Conservation (phyloP, 331 rosid genomes). For the Quercus phellos region DNA sequence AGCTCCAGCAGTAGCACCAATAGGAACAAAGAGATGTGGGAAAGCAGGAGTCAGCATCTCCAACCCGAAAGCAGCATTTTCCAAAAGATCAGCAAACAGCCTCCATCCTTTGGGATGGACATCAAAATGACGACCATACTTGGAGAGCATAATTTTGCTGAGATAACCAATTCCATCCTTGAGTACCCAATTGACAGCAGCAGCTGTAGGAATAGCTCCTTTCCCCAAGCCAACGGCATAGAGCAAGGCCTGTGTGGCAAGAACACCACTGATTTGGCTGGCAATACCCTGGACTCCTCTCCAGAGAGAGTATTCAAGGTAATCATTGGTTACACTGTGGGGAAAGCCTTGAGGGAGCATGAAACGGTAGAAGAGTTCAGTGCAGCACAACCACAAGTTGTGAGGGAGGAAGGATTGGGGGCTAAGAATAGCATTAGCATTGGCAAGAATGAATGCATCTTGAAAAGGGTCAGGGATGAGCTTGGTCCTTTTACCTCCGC, state of each 20-base stretch:
- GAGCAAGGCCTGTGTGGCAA: constrained; percentile 90
- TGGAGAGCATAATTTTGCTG: constrained; percentile 78
- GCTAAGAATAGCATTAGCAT: constrained; percentile 24
- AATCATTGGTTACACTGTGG: constrained; percentile 72
- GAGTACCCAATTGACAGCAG: constrained; percentile 91
- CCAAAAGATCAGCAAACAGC: constrained; percentile 84
- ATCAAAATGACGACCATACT: constrained; percentile 88
- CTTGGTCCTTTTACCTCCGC: constrained; percentile 68
- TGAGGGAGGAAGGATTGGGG: constrained; percentile 10
- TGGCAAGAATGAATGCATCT: constrained; percentile 44
- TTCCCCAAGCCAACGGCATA: constrained; percentile 92
- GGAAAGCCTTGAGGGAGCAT: constrained; percentile 97
- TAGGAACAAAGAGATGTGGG: constrained; percentile 60
- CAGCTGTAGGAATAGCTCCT: constrained; percentile 91
- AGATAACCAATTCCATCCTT: constrained; percentile 96
- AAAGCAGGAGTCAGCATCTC: constrained; percentile 86
- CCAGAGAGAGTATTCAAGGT: constrained; percentile 84
- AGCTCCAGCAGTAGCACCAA: constrained; percentile 94
- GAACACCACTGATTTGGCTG: constrained; percentile 80
- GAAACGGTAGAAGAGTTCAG: constrained; percentile 41
- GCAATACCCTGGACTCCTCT: constrained; percentile 95
- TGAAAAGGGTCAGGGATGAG: constrained; percentile 40
- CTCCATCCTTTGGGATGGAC: constrained; percentile 96
- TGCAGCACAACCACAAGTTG: constrained; percentile 39
- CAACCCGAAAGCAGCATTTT: constrained; percentile 89